Evolutionary conservation across 768 basidiomycete species (phyloP), one percentile per base, ranked within the genome.

Genomic region (Pulveroboletus frians): DNA sequence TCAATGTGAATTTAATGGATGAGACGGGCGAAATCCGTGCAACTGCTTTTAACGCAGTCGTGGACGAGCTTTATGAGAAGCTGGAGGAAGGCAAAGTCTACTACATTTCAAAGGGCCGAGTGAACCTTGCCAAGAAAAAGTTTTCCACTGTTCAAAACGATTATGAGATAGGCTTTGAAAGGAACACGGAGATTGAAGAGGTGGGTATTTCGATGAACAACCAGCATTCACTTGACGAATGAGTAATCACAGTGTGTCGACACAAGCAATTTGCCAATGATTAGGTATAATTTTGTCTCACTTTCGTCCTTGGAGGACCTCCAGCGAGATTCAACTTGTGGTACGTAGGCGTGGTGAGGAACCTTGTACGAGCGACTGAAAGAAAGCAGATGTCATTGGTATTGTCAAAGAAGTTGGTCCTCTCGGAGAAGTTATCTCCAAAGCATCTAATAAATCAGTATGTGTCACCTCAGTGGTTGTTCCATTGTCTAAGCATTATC

Each of bases 101-200:
- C 65, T 92, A 77, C 61, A 76, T 98, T 47, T 92, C 92, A 0
- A 89, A 86, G 63, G 96, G 88, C 5, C 80, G 91, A 42, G 86
- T 98, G 62, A 91, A 92, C 61, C 82, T 97, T 13, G 95, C 94
- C 29, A 98, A 96, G 74, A 97, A 93, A 71, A 94, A 96, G 69
- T 99, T 95, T 68, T 87, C 80, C 30, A 92, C 89, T 62, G 69
- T 95, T 43, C 71, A 76, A 54, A 96, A 94, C 63, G 94, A 98
- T 62, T 98, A 97, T 60, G 94, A 98, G 65, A 80, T 99, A 54
- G 76, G 73, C 43, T 74, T 99, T n/a, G 91, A 93, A 55, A 81
- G 78, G 53, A 76, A 80, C 49, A 92, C 92, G 0, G 88, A 89
- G 52, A 74, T 98, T 18, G 86, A 90, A 63, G 89, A 92, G 75